phyloP scores from a whole-genome alignment of 2,329 filamentous ascomycete species.

The Colletotrichum coccodes region DNA sequence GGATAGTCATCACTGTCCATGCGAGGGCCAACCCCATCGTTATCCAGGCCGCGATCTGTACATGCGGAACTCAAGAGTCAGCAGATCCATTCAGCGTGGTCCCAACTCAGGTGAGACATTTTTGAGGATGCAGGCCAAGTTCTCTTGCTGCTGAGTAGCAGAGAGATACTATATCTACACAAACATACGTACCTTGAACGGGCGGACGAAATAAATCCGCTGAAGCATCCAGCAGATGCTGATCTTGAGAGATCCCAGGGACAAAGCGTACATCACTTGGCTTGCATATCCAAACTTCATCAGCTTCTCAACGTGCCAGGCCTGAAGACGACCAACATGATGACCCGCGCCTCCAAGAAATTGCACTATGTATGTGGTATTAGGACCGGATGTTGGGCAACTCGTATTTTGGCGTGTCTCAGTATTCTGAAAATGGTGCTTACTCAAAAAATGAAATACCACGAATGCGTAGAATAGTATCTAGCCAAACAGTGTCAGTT shows the following conservation, averaged over 20 bases:
- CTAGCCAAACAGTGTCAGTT: not conserved
- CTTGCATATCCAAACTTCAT: constrained; percentile 33
- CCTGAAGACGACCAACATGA: constrained; percentile 30
- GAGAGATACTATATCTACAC: no score
- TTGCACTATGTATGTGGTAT: constrained; percentile 25
- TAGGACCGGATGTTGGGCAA: no score
- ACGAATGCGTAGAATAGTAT: constrained; percentile 11
- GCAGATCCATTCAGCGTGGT: no score
- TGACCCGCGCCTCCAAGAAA: constrained; percentile 34
- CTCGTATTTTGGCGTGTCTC: no score
- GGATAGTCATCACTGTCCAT: constrained; percentile 36
- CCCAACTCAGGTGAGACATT: no score
- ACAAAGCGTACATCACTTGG: constrained; percentile 34
- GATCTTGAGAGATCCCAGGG: constrained; percentile 35
- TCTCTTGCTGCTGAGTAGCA: no score
- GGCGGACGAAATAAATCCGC: constrained; percentile 35
- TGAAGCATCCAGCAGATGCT: constrained; percentile 37
- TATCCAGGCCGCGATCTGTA: constrained; percentile 21
- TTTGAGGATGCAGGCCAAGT: no score
- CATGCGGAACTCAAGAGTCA: no score
- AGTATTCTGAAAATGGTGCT: not conserved
- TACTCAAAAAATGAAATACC: constrained; percentile 5
- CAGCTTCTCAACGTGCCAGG: constrained; percentile 18
- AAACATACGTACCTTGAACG: constrained; percentile 19
- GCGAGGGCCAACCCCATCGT: constrained; percentile 29